Evolutionary conservation across 768 basidiomycete species (phyloP).

Genomic region (Jaapia argillacea): DNA sequence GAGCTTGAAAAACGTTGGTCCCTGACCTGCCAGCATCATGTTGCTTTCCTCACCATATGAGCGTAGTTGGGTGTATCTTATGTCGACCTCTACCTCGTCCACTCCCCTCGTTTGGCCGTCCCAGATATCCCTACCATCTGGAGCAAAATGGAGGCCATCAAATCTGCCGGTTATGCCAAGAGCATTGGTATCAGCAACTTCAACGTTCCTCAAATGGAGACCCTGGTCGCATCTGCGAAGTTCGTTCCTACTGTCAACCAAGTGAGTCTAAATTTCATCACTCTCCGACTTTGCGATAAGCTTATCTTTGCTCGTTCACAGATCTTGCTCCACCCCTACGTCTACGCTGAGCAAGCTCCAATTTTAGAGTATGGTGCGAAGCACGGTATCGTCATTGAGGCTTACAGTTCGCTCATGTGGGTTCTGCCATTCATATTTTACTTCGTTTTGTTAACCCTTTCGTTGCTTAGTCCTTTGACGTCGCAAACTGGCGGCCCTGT

Average conservation of each 20-base stretch:
- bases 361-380: conserved; percentile 46
- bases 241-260: conserved; percentile 62
- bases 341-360: conserved; percentile 39
- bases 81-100: conserved; percentile 67
- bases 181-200: conserved; percentile 73
- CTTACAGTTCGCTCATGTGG: conserved; percentile 59
- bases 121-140: conserved; percentile 56
- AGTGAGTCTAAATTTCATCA: conserved; percentile 22
- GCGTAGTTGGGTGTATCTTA: conserved; percentile 50
- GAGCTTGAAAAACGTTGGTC: conserved; percentile 43
- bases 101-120: conserved; percentile 39
- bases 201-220: conserved; percentile 38
- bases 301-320: conserved; percentile 12
- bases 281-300: neutral
- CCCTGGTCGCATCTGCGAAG: conserved; percentile 47
- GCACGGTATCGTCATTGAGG: conserved; percentile 60
- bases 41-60: neutral
- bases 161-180: conserved; percentile 48
- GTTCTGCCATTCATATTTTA: conserved; percentile 9
- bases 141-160: conserved; percentile 52
- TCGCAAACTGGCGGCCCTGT: conserved; percentile 50
- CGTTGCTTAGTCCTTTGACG: conserved; percentile 43
- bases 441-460: neutral
- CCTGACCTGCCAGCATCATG: neutral
- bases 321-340: conserved; percentile 68